These are phyloP conservation scores for Gonium pectorale DNA, from an alignment of 139 green algal species.

Conservation along the genomic window DNA sequence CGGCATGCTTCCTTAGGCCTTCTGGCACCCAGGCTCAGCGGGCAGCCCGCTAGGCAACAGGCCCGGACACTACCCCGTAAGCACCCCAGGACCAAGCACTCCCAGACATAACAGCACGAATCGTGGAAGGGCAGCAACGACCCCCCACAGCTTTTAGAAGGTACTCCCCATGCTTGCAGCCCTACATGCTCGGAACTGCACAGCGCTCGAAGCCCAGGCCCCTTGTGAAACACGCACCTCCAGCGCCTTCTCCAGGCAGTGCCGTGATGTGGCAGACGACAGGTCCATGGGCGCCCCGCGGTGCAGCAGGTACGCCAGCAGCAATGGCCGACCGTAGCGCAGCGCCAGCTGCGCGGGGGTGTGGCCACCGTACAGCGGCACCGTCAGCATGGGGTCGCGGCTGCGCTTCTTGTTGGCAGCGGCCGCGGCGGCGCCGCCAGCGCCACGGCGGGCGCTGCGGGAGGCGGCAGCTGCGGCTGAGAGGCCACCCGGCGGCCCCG, in stretches of 20 bases:
- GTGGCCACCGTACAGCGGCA: conserved; percentile 40
- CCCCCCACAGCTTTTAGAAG: too few relatives aligned
- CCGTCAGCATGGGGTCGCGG: conserved; percentile 35
- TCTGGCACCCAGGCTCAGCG: too few relatives aligned
- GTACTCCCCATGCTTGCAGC: too few relatives aligned
- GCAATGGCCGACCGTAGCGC: conserved; percentile 33
- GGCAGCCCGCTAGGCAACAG: too few relatives aligned
- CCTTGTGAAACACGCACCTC: not conserved
- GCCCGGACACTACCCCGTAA: too few relatives aligned
- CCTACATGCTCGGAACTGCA: too few relatives aligned
- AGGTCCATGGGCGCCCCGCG: conserved; percentile 35
- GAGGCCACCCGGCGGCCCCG: not conserved
- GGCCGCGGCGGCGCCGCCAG: not conserved
- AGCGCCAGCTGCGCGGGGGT: conserved; percentile 30
- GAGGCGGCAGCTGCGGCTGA: not conserved
- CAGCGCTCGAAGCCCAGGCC: too few relatives aligned
- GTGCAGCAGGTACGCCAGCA: conserved; percentile 46
- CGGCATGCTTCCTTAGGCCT: too few relatives aligned
- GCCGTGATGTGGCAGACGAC: conserved; percentile 15
- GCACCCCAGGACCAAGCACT: too few relatives aligned
- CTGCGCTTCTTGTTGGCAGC: not conserved
- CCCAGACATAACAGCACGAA: too few relatives aligned
- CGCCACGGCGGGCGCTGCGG: not conserved
- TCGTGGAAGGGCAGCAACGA: too few relatives aligned
- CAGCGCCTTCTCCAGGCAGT: conserved; percentile 42